Conservation (phyloP, 441 rosid species). For the Hura crepitans region DNA sequence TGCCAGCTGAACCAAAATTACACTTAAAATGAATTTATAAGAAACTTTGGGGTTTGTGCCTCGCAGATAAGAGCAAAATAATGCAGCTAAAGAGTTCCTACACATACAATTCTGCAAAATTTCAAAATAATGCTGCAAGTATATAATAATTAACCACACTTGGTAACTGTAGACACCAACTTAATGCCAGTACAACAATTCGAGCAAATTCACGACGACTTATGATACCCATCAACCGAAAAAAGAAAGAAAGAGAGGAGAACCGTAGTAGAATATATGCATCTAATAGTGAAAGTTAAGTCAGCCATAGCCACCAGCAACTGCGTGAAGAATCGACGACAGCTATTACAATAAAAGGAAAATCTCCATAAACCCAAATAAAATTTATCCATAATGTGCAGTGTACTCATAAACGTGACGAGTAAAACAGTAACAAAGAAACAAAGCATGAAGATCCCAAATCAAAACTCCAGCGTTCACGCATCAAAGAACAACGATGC, state of each 20-base stretch:
- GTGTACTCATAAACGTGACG: neutral
- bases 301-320: constrained; percentile 7
- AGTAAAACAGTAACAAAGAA: constrained; percentile 11
- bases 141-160: neutral
- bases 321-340: constrained; percentile 1
- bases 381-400: neutral
- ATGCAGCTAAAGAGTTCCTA: neutral
- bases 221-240: neutral
- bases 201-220: constrained; percentile 10
- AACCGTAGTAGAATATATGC: neutral
- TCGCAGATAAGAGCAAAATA: neutral
- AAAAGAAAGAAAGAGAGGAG: too few relatives aligned
- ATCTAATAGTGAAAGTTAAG: constrained; percentile 1
- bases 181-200: constrained; percentile 19
- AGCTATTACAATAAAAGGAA: neutral
- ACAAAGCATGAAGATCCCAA: constrained; percentile 25
- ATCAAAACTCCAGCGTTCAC: constrained; percentile 14
- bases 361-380: constrained; percentile 4
- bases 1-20: constrained; percentile 2
- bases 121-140: neutral
- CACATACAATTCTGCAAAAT: neutral
- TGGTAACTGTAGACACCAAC: neutral
- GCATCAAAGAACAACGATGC: constrained; percentile 7
- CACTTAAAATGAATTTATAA: neutral
- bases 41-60: too few relatives aligned